Evolutionary conservation across 306 rosid genomes (phyloP).

Genomic region (Rosa lucieae): DNA sequence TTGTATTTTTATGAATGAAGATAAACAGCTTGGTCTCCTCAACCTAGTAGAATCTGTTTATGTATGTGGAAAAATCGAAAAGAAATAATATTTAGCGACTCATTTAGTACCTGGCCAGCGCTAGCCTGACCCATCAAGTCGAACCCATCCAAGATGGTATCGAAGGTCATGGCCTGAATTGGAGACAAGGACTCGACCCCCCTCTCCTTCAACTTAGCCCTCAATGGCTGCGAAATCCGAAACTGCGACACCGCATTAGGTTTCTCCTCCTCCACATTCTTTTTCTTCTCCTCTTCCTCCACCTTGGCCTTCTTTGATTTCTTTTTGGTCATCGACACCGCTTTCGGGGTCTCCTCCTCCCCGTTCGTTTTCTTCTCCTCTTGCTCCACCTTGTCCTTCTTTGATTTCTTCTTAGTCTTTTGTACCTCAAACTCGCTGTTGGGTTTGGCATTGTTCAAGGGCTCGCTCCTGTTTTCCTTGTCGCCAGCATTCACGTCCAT

Average conservation of each 20-base stretch:
- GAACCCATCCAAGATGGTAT: constrained; percentile 60
- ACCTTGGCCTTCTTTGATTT: background rate
- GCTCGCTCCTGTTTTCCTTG: background rate
- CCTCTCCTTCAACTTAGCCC: constrained; percentile 60
- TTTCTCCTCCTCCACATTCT: constrained; percentile 39
- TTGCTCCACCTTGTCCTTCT: constrained; percentile 21
- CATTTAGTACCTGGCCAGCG: constrained; percentile 68
- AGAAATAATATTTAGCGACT: background rate
- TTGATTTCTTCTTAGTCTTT: background rate
- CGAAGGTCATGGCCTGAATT: constrained; percentile 85
- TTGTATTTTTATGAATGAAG: too few relatives aligned
- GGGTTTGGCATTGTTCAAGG: constrained; percentile 34
- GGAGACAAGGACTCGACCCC: constrained; percentile 69
- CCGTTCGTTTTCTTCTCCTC: constrained; percentile 7
- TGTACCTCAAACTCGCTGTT: background rate
- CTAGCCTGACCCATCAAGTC: constrained; percentile 93
- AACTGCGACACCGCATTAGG: constrained; percentile 60
- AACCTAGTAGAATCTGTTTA: too few relatives aligned
- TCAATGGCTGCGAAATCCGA: constrained; percentile 66
- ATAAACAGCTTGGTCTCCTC: too few relatives aligned
- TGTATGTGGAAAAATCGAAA: too few relatives aligned
- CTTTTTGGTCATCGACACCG: constrained; percentile 16
- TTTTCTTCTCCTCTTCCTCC: constrained; percentile 18
- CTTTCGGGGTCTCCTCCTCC: constrained; percentile 49
- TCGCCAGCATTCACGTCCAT: constrained; percentile 44